Evolutionary conservation across 257 asterid species (phyloP), one percentile per base, ranked within the genome.

Genomic region (Hygrophila difformis): DNA sequence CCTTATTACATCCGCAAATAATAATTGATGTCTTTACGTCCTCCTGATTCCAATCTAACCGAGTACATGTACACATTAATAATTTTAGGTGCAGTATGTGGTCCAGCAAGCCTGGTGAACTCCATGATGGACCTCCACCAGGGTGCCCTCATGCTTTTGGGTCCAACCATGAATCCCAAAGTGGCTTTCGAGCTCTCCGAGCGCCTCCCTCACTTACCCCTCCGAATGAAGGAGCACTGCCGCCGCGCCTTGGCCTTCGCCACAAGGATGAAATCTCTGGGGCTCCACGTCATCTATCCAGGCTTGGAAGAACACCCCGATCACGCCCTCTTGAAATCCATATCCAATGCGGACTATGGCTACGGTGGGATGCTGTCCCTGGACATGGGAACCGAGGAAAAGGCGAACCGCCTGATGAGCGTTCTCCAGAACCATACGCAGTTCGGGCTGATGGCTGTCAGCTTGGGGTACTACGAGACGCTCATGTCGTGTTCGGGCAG

Each of bases 41-140:
- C n/a, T n/a, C n/a, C n/a, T n/a, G n/a, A n/a, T n/a, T n/a, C n/a
- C n/a, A n/a, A n/a, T n/a, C n/a, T n/a, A n/a, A n/a, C n/a, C n/a
- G n/a, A n/a, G n/a, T n/a, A n/a, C n/a, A n/a, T n/a, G n/a, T n/a
- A n/a, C n/a, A n/a, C n/a, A n/a, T n/a, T n/a, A n/a, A n/a, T n/a
- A n/a, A n/a, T n/a, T n/a, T n/a, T n/a, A 89, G 96, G 98, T 2
- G 94, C 94, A 1, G 78, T 85, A 1, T 89, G 98, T 39, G 98
- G 96, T 0, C 93, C 96, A 36, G 94, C 81, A 2, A 79, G 67
- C 53, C 74, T 89, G 3, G 77, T 89, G 63, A 82, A 89, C 54
- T 73, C 96, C 0, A 85, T 89, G 98, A 85, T 89, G 96, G 96
- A 89, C 44, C 82, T 86, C 42, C 96, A 74, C 2, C 93, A 85